phyloP scores from a whole-genome alignment of 2,329 filamentous ascomycete genomes.

The Exutisphaerella laricina region DNA sequence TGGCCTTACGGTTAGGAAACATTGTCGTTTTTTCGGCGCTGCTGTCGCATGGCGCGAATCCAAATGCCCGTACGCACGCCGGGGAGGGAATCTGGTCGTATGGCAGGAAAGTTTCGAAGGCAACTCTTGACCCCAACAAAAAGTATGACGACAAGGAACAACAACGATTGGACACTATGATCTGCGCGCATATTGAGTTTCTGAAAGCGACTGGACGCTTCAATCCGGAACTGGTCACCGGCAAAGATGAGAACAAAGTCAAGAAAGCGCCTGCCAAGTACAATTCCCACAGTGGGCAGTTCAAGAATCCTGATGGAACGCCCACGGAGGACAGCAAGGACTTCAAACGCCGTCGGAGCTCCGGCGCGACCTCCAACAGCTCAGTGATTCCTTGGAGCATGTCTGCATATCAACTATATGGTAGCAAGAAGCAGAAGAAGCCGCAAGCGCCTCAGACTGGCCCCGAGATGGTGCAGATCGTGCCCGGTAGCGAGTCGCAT shows the following conservation, averaged over 20 bases:
- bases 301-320: not conserved
- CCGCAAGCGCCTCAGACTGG: not conserved
- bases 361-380: not conserved
- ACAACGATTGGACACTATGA: conserved; percentile 3
- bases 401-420: not conserved
- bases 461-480: not conserved
- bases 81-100: conserved; percentile 9
- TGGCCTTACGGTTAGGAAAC: conserved; percentile 5
- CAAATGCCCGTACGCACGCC: conserved; percentile 1
- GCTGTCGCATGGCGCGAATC: conserved; percentile 3
- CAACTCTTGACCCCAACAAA: not conserved
- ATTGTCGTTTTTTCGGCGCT: conserved; percentile 6
- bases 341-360: conserved; percentile 1
- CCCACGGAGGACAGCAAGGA: not conserved
- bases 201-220: conserved; percentile 4
- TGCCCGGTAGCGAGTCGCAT: not conserved
- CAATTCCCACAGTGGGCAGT: not conserved
- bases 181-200: conserved; percentile 9
- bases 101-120: conserved; percentile 5
- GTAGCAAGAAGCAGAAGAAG: conserved; percentile 3
- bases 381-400: not conserved
- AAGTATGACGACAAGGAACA: conserved; percentile 1
- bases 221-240: conserved; percentile 5
- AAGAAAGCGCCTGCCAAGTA: not conserved
- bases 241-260: not conserved